phyloP scores from a whole-genome alignment of 495 filamentous ascomycete species.

The Talaromyces thailandensis region DNA sequence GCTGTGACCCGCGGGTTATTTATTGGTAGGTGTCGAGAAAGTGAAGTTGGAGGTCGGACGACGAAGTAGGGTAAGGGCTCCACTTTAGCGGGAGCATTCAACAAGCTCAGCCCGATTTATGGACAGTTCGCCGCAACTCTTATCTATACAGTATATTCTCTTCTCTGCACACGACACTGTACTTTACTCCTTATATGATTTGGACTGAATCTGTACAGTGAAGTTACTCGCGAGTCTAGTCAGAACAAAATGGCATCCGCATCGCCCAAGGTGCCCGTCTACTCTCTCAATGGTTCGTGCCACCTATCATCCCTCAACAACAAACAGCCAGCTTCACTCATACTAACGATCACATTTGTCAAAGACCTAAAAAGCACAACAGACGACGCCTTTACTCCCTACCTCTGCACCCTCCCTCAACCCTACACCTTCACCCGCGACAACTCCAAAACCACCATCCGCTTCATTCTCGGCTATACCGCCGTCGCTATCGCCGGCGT shows the following conservation, averaged over 20 bases:
- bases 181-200: neutral
- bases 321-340: neutral
- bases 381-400: slow-evolving; percentile 90
- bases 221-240: neutral
- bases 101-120: slow-evolving; percentile 14
- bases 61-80: slow-evolving; percentile 3
- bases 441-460: slow-evolving; percentile 71
- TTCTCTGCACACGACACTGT: neutral
- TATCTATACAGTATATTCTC: neutral
- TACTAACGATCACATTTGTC: too few relatives aligned
- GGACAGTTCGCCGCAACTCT: slow-evolving; percentile 38
- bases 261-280: slow-evolving; percentile 35
- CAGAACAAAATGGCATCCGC: slow-evolving; percentile 15
- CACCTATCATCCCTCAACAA: slow-evolving; percentile 5
- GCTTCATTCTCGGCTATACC: slow-evolving; percentile 71
- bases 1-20: neutral
- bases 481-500: slow-evolving; percentile 71
- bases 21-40: slow-evolving; percentile 7
- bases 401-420: slow-evolving; percentile 64
- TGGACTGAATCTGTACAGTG: neutral
- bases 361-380: slow-evolving; percentile 92
- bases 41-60: slow-evolving; percentile 10
- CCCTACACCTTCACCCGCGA: slow-evolving; percentile 64
- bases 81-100: slow-evolving; percentile 1
- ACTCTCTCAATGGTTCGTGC: slow-evolving; percentile 37